Base-by-base conservation (phyloP, 225 moss, liverwort and hornwort species). In the Antitrichia curtipendula region DNA sequence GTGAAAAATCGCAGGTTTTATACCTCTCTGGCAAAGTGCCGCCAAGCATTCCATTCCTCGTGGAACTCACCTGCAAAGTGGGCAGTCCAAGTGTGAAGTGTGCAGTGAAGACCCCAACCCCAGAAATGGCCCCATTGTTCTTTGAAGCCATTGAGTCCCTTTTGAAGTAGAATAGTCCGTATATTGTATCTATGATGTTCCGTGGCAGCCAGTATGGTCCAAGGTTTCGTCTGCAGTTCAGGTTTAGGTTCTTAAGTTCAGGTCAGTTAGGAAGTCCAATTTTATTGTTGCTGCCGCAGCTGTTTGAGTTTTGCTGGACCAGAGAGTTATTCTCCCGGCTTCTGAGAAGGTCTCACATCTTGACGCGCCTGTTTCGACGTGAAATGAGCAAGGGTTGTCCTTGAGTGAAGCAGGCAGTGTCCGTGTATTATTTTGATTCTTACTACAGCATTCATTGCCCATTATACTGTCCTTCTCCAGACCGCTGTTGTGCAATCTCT, bases 11-110 rank as follows among this genome's bases (percentile, higher is more conserved):
- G 80, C 94, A 94, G 94, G 88, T 98, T 80, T 88, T 96, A 52
- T 98, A 98, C 81, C 88, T 98, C 56, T 98, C 98, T 34, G 98
- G 98, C 82, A 97, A 97, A 92, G 98, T 98, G 81, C 95, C 97
- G 92, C 97, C 97, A 74, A 96, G 78, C 74, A 95, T 97, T 82
- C 93, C 98, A 24, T 96, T 98, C 88, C 92, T 98, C 62, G 98
- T 98, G 57, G 98, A 98, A 86, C 93, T 98, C 54, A 98, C 95
- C 12, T 93, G 91, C 81, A 81, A 92, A 90, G 94, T 95, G 75
- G 97, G 97, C 59, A 84, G 93, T 88, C 93, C 96, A 31, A 91
- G 94, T 88, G 97, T 98, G 40, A 97, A 98, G 91, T 97, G 97
- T 91, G 98, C 97, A 73, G 97, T 98, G 74, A 98, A 98, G 94